Base-by-base conservation (phyloP, 306 rosid species). In the Castanea crenata region DNA sequence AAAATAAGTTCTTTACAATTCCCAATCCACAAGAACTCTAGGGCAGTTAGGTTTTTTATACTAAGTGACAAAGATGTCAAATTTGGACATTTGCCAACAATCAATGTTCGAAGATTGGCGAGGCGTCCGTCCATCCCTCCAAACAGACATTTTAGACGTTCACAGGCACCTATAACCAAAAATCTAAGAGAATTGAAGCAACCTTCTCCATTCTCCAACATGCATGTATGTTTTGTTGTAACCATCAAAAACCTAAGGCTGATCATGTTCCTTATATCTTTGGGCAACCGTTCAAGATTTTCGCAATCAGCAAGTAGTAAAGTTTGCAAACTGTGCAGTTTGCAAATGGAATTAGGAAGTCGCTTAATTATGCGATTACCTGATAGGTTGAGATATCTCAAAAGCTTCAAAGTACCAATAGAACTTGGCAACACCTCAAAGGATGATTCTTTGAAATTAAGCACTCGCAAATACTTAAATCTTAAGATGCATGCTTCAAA, bases 21-120 rank as follows among this genome's bases (percentile, higher is more conserved):
- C 2, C 0, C 16, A 21, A 86, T 29, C 0, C 3, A 0, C 4
- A 76, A 35, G 52, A 68, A 23, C 57, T 79, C 80, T 46, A 83
- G 79, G 78, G 46, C n/a, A 20, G 78, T 77, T 38, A 77, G 5
- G 15, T 12, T 18, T 8, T 20, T 62, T 1, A 78, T 44, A 56
- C 81, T 69, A 4, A 68, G 51, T 8, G 84, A 79, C 58, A 87
- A 73, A 7, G 65, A 69, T 61, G 71, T 82, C 14, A 87, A 49
- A 23, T 12, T 54, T 32, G 2, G 12, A 38, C 87, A 81, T 4
- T 1, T 0, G 3, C 3, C 0, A 18, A 84, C 16, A 8, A 0
- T 0, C 55, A 87, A 71, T 18, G 7, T 18, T 73, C 38, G 41
- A 35, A 35, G 41, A 35, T 35, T 1, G 9, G 41, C 9, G 0